Evolutionary conservation across 345 rosid genomes (phyloP), one percentile per base, ranked within the genome.

Genomic region (Syzygium aromaticum): DNA sequence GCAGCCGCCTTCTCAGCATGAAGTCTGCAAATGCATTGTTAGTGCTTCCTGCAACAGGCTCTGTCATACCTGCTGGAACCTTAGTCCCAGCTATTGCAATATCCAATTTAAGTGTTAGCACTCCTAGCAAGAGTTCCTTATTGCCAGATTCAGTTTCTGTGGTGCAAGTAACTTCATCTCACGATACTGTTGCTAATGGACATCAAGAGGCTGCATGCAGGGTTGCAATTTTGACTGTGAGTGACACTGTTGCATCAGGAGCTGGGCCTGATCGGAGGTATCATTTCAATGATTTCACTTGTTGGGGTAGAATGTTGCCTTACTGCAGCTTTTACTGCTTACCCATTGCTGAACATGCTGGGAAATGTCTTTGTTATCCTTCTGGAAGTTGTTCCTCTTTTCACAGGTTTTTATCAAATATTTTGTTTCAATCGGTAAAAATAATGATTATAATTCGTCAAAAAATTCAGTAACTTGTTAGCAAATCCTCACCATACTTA

Each of bases 181-280:
- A 85, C 63, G 88, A 89, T 85, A 84, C 77, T 89, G 88, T 85
- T 85, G 87, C 51, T 28, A 89, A 89, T 88, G 87, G 84, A 84
- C 87, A 91, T 84, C 80, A 33, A 87, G 90, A 88, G 85, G 73
- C 88, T 46, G 93, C 86, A 88, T 89, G 84, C 93, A 94, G 87
- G 87, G 99, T 95, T 85, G 98, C 98, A 86, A 64, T 96, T 91
- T 94, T 96, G 85, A 94, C 98, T 17, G 96, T 98, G 90, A 95
- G 98, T 92, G 99, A 95, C 90, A 95, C 98, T 73, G 97, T 96
- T 89, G 96, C 98, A 86, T 91, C 94, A 10, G 95, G 98, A 64
- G 93, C 94, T 89, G 98, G 99, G 87, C 98, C 96, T 89, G 98
- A 98, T 92, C 89, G 95, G 88, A 98, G 98, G 99, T 98, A 94